Base-by-base conservation (phyloP, 768 basidiomycete genomes). In the Boletus sensibilis region DNA sequence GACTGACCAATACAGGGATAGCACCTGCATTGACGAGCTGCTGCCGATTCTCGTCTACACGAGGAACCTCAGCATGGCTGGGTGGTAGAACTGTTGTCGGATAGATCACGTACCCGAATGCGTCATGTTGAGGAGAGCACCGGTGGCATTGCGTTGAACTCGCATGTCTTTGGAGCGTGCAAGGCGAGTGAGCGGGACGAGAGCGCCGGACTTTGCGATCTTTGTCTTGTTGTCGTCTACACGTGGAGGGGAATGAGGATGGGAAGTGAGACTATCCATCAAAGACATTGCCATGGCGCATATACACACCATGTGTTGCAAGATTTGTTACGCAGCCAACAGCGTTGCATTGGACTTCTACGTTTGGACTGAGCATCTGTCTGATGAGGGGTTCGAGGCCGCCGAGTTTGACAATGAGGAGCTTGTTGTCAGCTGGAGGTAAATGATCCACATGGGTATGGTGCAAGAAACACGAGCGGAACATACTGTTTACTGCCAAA, bases 111-210 rank as follows among this genome's bases (percentile, higher is more conserved):
- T 63, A 94, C 95, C 95, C 25, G 94, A 97, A 76, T 99, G 97
- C 35, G 97, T 99, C 97, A 98, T 98, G 72, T 99, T 99, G 35
- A 99, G 80, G 55, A 99, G 77, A 39, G 97, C 97, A 9, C 97
- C 97, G 2, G 97, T 99, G 12, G 97, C 97, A 69, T 99, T 99
- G 58, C 97, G 83, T 73, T 99, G 97, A 4, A 99, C 97, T 12
- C 97, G 85, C 96, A 99, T 98, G 72, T 99, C 97, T 76, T 98
- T 98, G 23, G 94, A 97, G 60, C 93, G 87, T 33, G 97, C 97
- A 41, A 99, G 82, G 48, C 97, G 84, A 42, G 97, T 98, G 37
- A 99, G 84, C 23, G 97, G 97, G 21, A 97, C 93, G 52, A 99
- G 80, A n/a, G 97, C 97, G 44, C 97, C 97, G 11, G 94, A 97